Evolutionary conservation across 805 yeast genomes (phyloP).

Genomic region (Nakazawaea peltata): DNA sequence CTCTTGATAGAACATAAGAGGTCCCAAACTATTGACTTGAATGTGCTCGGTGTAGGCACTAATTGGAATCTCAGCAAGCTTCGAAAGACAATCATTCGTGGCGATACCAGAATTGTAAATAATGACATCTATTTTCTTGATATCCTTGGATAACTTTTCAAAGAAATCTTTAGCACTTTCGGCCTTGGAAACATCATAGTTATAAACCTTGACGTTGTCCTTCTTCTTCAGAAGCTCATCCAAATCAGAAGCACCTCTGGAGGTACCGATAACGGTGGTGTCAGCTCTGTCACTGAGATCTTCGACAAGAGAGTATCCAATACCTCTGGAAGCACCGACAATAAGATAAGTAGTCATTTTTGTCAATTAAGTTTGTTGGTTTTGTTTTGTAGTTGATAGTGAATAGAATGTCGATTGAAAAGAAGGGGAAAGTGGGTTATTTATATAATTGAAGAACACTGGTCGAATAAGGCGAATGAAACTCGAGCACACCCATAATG

Average conservation of each 20-base stretch:
- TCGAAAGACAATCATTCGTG: no score
- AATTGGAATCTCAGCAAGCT: no score
- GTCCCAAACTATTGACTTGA: background rate
- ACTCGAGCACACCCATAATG: no score
- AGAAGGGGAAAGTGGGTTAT: no score
- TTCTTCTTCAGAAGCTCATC: background rate
- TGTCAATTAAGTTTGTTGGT: no score
- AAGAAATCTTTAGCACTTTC: no score
- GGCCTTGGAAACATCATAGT: background rate
- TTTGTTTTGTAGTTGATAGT: no score
- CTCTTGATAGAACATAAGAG: background rate
- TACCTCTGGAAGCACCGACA: constrained; percentile 37
- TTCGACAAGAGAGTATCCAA: constrained; percentile 27
- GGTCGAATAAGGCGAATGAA: no score
- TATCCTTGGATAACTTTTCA: background rate
- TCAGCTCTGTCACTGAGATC: constrained; percentile 16
- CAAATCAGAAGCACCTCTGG: background rate
- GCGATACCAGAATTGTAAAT: background rate
- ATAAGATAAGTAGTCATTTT: constrained; percentile 24
- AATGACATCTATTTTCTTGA: background rate
- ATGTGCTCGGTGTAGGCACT: background rate
- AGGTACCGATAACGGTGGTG: constrained; percentile 16
- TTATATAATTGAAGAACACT: no score
- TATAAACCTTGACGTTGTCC: background rate
- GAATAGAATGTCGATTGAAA: no score